These are phyloP conservation scores for Trichoderma sp. DNA, from an alignment of 2,329 filamentous ascomycete genomes.

Conservation along the genomic window DNA sequence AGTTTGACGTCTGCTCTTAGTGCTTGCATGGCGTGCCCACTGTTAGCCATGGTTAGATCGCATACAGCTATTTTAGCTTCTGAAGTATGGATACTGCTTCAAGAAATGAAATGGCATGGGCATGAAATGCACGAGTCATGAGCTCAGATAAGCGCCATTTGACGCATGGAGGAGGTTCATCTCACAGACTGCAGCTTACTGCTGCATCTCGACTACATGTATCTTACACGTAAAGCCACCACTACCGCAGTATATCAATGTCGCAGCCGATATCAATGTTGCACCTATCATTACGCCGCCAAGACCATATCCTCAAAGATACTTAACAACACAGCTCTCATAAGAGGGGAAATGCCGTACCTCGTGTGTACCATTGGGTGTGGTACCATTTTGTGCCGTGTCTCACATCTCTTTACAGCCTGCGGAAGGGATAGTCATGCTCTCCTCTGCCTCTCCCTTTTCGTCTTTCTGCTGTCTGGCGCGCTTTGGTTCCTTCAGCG, in stretches of 20 bases:
- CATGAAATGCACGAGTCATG: background rate
- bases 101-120: background rate
- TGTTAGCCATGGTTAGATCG: background rate
- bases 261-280: background rate
- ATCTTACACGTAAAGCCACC: background rate
- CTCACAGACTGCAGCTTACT: background rate
- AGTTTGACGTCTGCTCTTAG: background rate
- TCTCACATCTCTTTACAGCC: background rate
- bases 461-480: no score
- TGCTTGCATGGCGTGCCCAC: constrained; percentile 13
- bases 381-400: background rate
- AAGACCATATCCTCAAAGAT: background rate
- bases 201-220: background rate
- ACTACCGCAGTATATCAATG: background rate
- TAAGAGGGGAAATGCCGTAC: background rate
- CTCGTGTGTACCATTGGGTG: background rate
- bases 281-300: background rate
- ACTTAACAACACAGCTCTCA: background rate
- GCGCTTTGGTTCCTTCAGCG: background rate
- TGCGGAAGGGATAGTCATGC: background rate
- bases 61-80: background rate
- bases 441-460: background rate
- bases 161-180: background rate
- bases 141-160: no score
- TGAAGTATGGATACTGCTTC: no score